Conservation (phyloP, 2,329 filamentous ascomycete species). For the Fusarium abutilonis region DNA sequence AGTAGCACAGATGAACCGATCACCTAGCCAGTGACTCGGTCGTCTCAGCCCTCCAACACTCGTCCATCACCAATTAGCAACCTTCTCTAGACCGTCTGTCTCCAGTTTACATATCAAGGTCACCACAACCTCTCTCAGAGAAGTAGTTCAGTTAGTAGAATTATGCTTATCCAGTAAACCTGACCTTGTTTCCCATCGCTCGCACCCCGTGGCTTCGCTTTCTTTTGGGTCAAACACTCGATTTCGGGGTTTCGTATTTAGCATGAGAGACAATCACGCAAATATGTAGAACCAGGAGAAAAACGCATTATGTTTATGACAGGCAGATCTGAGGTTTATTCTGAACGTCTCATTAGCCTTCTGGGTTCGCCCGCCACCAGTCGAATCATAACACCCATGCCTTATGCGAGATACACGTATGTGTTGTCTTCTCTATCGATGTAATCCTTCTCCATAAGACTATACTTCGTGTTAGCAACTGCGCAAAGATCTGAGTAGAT, state of each 20-base stretch:
- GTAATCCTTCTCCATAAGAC: constrained; percentile 93
- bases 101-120: constrained; percentile 18
- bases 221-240: constrained; percentile 23
- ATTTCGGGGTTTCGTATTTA: constrained; percentile 8
- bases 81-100: neutral
- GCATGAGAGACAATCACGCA: neutral
- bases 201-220: constrained; percentile 24
- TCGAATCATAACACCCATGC: neutral
- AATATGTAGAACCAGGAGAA: neutral
- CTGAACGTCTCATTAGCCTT: neutral
- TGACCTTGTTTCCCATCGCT: constrained; percentile 31
- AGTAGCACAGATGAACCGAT: too few relatives aligned
- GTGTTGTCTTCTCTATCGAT: constrained; percentile 79
- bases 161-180: neutral
- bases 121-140: constrained; percentile 13
- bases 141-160: constrained; percentile 37
- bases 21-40: neutral
- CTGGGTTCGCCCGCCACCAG: neutral
- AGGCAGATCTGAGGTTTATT: neutral
- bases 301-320: neutral
- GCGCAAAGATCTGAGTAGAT: neutral
- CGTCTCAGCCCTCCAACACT: constrained; percentile 11
- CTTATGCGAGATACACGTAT: constrained; percentile 76
- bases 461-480: constrained; percentile 49
- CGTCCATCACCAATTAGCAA: constrained; percentile 1